Evolutionary conservation across 1,284 basidiomycete genomes (phyloP), one percentile per base, ranked within the genome.

Genomic region (Farysia itapuensis): DNA sequence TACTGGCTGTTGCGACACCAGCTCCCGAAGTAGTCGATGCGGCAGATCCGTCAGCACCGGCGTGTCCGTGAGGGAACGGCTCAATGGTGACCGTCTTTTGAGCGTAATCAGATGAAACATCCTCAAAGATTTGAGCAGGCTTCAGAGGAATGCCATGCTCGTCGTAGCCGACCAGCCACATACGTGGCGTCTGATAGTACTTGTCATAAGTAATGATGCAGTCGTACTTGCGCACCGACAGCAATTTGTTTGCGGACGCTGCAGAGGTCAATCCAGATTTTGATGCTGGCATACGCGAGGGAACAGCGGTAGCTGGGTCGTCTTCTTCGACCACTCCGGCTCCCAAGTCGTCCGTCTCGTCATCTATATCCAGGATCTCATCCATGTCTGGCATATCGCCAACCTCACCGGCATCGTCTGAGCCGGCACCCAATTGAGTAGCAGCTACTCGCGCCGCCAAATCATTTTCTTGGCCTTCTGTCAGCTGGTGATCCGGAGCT

Each of bases 181-280:
- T 70, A 12, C 71, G 60, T 4, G 72, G 70, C 2, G 68, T 71
- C 39, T 72, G 64, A 32, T 70, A 64, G 63, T 74, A 75, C 39
- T 98, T 98, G 83, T 98, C 94, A 80, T 98, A 98, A 28, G 90
- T 92, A 80, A 99, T 98, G 85, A 96, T 90, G 75, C 96, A 95
- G 79, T 99, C 95, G 81, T 99, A 99, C 18, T 93, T 98, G 70
- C 94, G 85, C 33, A 98, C 90, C 81, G 91, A 89, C 31, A 97
- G 81, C 19, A 98, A 81, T 71, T 96, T 96, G 49, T 35, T 46
- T 22, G 42, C 67, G 26, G 43, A 50, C 2, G 14, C 87, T 47
- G 89, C 78, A 26, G 42, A 28, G 4, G 47, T 49, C 5, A 46
- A 36, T 19, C 9, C 11, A 18, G 11, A 9, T 9, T 33, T 9